Conservation (phyloP, 2,329 filamentous ascomycete species). For the Colletotrichum eleusines region DNA sequence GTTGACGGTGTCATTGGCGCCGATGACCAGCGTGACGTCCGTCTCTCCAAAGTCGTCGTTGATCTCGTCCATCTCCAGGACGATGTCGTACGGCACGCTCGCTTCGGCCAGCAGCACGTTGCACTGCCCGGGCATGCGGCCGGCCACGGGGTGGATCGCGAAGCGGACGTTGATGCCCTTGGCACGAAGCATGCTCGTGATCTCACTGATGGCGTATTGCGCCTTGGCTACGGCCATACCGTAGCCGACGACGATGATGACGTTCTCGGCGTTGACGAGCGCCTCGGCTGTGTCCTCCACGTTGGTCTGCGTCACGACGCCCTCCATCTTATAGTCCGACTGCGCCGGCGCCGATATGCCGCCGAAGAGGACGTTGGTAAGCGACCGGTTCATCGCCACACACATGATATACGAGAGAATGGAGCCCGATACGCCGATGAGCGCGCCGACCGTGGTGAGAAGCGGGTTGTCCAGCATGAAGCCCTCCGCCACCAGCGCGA, state of each 20-base stretch:
- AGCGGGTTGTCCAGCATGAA: conserved; percentile 92
- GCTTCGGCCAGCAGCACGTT: conserved; percentile 92
- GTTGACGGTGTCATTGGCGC: conserved; percentile 93
- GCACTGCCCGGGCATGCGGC: conserved; percentile 93
- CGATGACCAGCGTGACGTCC: conserved; percentile 88
- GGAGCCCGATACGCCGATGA: conserved; percentile 90
- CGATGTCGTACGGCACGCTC: conserved; percentile 89
- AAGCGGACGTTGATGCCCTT: conserved; percentile 87
- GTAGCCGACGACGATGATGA: conserved; percentile 92
- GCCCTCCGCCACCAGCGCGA: conserved; percentile 89
- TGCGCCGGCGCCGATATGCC: conserved; percentile 74
- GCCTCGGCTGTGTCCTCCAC: conserved; percentile 85
- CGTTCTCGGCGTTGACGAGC: conserved; percentile 80
- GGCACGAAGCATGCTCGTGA: conserved; percentile 78
- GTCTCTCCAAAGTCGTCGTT: conserved; percentile 92
- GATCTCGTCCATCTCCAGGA: conserved; percentile 96
- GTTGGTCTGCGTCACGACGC: conserved; percentile 80
- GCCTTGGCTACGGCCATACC: conserved; percentile 96
- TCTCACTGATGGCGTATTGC: conserved; percentile 89
- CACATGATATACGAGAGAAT: conserved; percentile 91
- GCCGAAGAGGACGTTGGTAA: conserved; percentile 91
- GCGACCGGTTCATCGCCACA: conserved; percentile 89
- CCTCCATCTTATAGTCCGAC: conserved; percentile 82
- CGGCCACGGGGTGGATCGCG: conserved; percentile 90
- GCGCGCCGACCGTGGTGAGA: conserved; percentile 84